Evolutionary conservation across 208 protist species (phyloP).

Genomic region (Acanthamoeba polyphaga): DNA sequence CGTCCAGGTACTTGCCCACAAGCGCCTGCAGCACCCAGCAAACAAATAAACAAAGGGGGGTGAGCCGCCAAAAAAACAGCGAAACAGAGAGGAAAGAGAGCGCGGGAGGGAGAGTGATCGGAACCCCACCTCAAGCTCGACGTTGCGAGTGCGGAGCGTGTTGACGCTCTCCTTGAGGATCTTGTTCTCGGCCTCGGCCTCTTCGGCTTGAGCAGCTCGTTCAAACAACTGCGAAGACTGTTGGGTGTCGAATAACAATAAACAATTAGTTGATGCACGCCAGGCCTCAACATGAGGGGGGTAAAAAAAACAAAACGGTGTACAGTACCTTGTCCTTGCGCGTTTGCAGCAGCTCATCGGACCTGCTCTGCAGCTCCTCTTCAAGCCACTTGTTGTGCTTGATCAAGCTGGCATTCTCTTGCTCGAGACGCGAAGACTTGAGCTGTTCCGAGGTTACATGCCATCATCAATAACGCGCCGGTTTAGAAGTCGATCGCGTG

Average conservation of each 20-base stretch:
- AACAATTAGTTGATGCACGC: no score
- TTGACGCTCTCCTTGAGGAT: slow-evolving; percentile 2
- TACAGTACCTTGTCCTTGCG: slow-evolving; percentile 4
- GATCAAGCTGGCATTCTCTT: slow-evolving; percentile 8
- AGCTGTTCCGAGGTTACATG: background rate
- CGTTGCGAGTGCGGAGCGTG: background rate
- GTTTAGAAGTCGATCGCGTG: background rate
- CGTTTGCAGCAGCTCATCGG: slow-evolving; percentile 13
- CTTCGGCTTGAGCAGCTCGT: background rate
- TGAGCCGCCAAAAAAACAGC: background rate
- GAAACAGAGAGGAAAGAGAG: background rate
- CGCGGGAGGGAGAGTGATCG: background rate
- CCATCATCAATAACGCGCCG: no score
- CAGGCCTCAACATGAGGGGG: no score
- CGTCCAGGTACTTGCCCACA: slow-evolving; percentile 18
- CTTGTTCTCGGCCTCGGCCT: slow-evolving; percentile 36
- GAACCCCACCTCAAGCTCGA: background rate
- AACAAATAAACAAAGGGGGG: background rate
- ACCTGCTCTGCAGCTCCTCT: slow-evolving; percentile 31
- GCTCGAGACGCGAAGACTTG: background rate
- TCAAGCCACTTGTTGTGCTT: slow-evolving; percentile 17
- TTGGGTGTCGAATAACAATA: background rate
- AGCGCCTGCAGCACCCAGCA: background rate
- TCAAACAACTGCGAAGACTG: slow-evolving; percentile 25
- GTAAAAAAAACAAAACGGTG: no score